A percentile compares a stretch with the other conserved stretches of the same genome.
Conservation (phyloP, 495 filamentous ascomycete genomes). For the Neurospora sp. region DNA sequence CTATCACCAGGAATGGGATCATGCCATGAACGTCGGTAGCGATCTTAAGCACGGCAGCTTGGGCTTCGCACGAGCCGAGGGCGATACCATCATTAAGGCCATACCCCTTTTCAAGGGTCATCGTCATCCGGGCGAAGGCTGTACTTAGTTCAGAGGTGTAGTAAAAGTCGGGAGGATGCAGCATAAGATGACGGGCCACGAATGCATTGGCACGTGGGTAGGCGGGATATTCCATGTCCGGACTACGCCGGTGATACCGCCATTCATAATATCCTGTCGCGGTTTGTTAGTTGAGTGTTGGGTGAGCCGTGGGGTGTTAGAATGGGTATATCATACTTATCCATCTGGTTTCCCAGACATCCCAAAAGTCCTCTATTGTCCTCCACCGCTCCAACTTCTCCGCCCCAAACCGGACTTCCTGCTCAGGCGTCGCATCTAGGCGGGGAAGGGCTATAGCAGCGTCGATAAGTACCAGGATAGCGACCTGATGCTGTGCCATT, state of each 20-base stretch:
- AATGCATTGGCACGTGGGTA: background rate
- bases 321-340: background rate
- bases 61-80: background rate
- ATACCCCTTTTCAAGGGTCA: background rate
- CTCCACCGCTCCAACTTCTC: background rate
- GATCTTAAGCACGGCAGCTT: background rate
- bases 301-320: background rate
- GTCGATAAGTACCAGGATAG: background rate
- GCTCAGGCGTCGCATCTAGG: background rate
- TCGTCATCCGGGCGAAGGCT: background rate
- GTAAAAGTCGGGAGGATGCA: background rate
- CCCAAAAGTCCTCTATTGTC: background rate
- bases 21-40: background rate
- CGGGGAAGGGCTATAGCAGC: background rate
- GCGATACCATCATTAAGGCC: background rate
- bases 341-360: background rate
- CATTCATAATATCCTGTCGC: background rate
- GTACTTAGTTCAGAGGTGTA: background rate
- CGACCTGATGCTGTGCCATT: background rate
- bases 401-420: background rate
- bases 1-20: background rate
- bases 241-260: background rate
- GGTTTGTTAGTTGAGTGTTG: background rate
- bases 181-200: background rate
- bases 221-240: background rate